Evolutionary conservation across 768 basidiomycete species (phyloP), one percentile per base, ranked within the genome.

Genomic region (Suillus ampliporus): DNA sequence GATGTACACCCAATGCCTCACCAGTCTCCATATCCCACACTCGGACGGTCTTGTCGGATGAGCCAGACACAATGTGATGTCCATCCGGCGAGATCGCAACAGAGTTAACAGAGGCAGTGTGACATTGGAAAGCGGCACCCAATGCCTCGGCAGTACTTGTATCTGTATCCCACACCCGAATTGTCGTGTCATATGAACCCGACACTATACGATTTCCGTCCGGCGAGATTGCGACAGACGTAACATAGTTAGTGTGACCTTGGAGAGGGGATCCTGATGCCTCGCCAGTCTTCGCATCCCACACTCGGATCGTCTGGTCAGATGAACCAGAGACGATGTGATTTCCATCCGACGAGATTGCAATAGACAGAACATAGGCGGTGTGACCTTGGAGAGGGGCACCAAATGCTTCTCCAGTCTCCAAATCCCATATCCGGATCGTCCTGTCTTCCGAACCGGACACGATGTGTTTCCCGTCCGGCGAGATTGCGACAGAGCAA

Each of bases 11-110:
- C 62, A 74, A 47, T 8, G 65, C 63, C 28, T 65, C 68, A 3
- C 58, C 35, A 41, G 72, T 71, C 15, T 51, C 26, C 8, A 17
- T 21, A 52, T 52, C 51, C 51, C 51, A 52, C 26, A 52, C 4
- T 13, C 51, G 51, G 7, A 52, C 26, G 8, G 34, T 35, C 34
- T 35, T 6, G 34, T 35, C 34, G 10, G 1, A 6, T 35, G 34
- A 35, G 0, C 75, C 75, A 0, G 74, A 75, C 10, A 71, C 63
- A 43, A 76, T 64, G 38, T 60, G 65, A 38, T 19, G 62, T 10
- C 74, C 74, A 17, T 75, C 75, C 0, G 58, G 31, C 4, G 72
- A 72, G 54, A 76, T 74, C 0, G 70, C 66, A 13, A 75, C 31
- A 47, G 74, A 67, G 34, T 7, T 4, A 35, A 35, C 10, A 10